Conservation (phyloP, 805 yeast species). For the Maudiozyma pseudohumilis region DNA sequence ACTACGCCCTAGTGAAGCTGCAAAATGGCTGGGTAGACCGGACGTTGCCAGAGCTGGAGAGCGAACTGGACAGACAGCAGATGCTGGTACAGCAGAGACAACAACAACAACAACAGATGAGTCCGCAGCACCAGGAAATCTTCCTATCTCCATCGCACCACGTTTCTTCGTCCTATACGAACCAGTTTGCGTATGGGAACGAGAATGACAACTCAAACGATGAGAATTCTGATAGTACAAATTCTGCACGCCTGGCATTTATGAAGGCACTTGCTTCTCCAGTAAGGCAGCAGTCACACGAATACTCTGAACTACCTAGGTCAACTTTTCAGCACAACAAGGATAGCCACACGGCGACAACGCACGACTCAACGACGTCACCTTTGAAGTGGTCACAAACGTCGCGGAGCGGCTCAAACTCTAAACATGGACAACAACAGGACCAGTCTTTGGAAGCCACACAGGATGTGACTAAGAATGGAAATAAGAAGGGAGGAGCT, state of each 20-base stretch:
- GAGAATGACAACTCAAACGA: slow-evolving; percentile 5
- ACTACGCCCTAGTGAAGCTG: slow-evolving; percentile 34
- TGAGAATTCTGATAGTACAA: slow-evolving; percentile 16
- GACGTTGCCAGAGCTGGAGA: slow-evolving; percentile 22
- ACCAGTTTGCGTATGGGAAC: slow-evolving; percentile 9
- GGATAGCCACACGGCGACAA: not conserved
- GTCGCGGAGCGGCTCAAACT: not conserved
- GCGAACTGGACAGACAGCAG: slow-evolving; percentile 7
- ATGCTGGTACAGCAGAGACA: not conserved
- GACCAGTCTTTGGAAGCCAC: not conserved
- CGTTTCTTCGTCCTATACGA: slow-evolving; percentile 6
- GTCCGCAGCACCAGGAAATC: not conserved
- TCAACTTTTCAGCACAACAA: not conserved
- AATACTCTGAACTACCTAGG: not conserved
- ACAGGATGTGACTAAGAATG: slow-evolving; percentile 2
- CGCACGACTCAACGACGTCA: not conserved
- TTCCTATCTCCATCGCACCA: slow-evolving; percentile 1
- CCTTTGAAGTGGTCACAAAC: not conserved
- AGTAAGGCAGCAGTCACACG: not conserved
- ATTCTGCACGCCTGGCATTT: slow-evolving; percentile 34
- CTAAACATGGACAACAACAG: not conserved
- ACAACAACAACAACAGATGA: not conserved
- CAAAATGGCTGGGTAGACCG: slow-evolving; percentile 29
- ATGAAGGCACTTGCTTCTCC: slow-evolving; percentile 29
- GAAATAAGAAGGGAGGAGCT: slow-evolving; percentile 10